A percentile compares a stretch with the other conserved stretches of the same genome.
Conservation (phyloP, 148 eudicot genomes). For the Pharnaceum exiguum region DNA sequence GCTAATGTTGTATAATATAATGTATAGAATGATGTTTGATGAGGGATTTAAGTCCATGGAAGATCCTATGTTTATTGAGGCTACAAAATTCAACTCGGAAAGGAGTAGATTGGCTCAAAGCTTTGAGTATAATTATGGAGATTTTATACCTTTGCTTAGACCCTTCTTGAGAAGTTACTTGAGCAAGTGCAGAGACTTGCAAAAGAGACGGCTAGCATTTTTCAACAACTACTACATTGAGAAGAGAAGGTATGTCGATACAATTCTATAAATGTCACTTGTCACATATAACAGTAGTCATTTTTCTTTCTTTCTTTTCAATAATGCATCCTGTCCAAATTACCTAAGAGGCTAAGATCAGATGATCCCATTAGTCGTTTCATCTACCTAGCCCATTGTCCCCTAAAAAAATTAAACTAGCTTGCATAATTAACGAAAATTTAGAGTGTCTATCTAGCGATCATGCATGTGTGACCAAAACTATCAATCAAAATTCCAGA, state of each 20-base stretch:
- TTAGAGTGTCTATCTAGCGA: no score
- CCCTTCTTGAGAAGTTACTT: slow-evolving; percentile 48
- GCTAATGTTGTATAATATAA: slow-evolving; percentile 43
- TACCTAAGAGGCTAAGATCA: background rate
- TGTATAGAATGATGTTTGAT: slow-evolving; percentile 55
- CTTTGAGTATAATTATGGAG: slow-evolving; percentile 55
- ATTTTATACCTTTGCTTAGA: slow-evolving; percentile 49
- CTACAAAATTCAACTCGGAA: slow-evolving; percentile 34
- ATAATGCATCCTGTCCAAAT: background rate
- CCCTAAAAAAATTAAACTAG: no score
- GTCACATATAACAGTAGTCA: background rate
- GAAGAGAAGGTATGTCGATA: slow-evolving; percentile 31
- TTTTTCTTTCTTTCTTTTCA: background rate
- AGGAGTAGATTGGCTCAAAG: slow-evolving; percentile 54
- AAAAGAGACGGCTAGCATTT: slow-evolving; percentile 33
- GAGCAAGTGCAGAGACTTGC: slow-evolving; percentile 42
- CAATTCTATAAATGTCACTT: background rate
- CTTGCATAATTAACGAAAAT: no score
- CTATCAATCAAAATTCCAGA: no score
- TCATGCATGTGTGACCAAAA: no score
- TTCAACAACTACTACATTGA: slow-evolving; percentile 38
- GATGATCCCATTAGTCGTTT: no score
- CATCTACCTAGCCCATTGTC: no score
- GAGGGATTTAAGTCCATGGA: slow-evolving; percentile 34
- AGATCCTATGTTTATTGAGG: slow-evolving; percentile 36